Base-by-base conservation (phyloP, 441 rosid species). In the Euphorbia schlechtendalii region DNA sequence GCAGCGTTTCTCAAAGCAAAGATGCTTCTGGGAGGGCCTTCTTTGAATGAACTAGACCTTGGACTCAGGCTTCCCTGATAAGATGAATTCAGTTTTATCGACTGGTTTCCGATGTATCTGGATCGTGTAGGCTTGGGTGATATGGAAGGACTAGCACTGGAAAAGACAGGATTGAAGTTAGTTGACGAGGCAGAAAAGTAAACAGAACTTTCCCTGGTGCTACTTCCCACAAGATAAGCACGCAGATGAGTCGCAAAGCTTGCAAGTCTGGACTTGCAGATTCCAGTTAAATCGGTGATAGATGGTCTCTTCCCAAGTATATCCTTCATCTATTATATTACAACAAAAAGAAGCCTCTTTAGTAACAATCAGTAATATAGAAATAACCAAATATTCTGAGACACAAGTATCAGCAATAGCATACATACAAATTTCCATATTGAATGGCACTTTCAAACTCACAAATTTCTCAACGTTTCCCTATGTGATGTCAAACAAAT, bases 161-260 rank as follows among this genome's bases (percentile, higher is more conserved):
- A 56, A 9, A 67, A 10, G 58, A 71, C 77, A 53, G 62, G 56
- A 13, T 41, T 34, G 17, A 78, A 11, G 61, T 61, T 71, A 52
- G 73, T 51, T 21, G 77, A 70, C n/a, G 72, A 40, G 32, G 69
- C 22, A 18, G 62, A 56, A 25, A 67, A 66, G 32, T 77, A 82
- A 0, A 65, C 48, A 30, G 70, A 59, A 66, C 63, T 66, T 60
- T 76, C 80, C 61, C 71, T 70, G 46, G 48, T 49, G 64, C 71
- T 82, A 73, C 73, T 70, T 56, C 96, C 98, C 70, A 83, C 68
- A 32, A 93, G 91, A 86, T 83, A 87, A 57, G 88, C 76, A 27
- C 92, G 89, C 38, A 90, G 80, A 68, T 84, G 94, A 63, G 85
- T 82, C 49, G 96, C 97, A 76, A 93, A 89, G 75, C 86, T 87